These are phyloP conservation scores for Exsudoporus floridanus DNA, from an alignment of 1,284 basidiomycete genomes.

Conservation along the genomic window DNA sequence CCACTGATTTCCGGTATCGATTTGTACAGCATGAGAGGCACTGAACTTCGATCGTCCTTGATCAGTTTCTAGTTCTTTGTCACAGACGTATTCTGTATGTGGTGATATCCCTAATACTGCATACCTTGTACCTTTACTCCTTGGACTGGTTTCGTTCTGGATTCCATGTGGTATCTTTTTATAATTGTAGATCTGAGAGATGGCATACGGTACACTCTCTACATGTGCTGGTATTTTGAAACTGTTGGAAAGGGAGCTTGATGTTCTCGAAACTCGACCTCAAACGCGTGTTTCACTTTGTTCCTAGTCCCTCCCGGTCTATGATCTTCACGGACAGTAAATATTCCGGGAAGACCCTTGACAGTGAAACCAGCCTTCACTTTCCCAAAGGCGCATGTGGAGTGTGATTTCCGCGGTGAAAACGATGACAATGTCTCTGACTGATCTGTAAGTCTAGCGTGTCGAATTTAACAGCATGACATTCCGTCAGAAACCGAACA, in stretches of 20 bases:
- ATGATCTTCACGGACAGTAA: not conserved
- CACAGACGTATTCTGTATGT: constrained; percentile 10
- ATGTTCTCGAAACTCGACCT: constrained; percentile 9
- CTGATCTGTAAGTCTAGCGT: not conserved
- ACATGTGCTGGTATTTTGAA: constrained; percentile 4
- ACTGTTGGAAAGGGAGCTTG: constrained; percentile 9
- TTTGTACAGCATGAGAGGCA: constrained; percentile 13
- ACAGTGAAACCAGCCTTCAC: not conserved
- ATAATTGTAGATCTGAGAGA: constrained; percentile 3
- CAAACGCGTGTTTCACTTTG: constrained; percentile 3
- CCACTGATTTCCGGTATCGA: not conserved
- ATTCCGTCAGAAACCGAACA: not conserved
- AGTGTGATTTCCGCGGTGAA: not conserved
- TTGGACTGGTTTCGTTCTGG: not conserved
- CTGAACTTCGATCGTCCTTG: not conserved
- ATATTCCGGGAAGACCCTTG: too few species aligned
- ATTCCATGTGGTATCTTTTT: not conserved
- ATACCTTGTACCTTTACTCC: constrained; percentile 16
- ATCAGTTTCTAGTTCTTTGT: not conserved
- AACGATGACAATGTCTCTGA: not conserved
- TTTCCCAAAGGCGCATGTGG: not conserved
- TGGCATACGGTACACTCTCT: not conserved
- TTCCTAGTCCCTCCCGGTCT: not conserved
- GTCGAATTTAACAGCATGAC: not conserved
- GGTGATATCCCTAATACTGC: constrained; percentile 11